These are phyloP conservation scores for Phytophthora hibernalis DNA, from an alignment of 352 stramenopile species.

Conservation along the genomic window DNA sequence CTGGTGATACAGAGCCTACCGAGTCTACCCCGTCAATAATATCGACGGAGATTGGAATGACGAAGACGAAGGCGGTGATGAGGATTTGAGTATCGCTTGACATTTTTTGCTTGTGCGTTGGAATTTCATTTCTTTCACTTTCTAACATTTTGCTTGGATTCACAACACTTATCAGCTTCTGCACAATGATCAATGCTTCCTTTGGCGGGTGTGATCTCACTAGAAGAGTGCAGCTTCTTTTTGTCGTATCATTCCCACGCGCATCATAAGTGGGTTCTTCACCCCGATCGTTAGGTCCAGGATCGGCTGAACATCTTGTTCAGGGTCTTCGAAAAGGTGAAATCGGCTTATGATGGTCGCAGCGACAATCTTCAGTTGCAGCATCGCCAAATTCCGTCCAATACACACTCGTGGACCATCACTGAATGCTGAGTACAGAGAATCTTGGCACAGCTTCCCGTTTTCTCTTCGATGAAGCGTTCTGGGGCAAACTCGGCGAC, in stretches of 20 bases:
- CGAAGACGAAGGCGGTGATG: too few relatives aligned
- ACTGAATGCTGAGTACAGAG: slow-evolving; percentile 6
- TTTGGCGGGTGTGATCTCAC: background rate
- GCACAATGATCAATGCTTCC: background rate
- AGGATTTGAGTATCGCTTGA: too few relatives aligned
- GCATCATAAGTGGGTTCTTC: slow-evolving; percentile 4
- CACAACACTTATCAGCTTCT: too few relatives aligned
- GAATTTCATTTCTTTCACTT: too few relatives aligned
- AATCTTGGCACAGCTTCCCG: background rate
- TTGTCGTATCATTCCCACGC: background rate
- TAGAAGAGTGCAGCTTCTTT: background rate
- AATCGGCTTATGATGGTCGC: background rate
- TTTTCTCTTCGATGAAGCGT: slow-evolving; percentile 1
- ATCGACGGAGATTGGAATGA: too few relatives aligned
- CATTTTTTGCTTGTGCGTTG: too few relatives aligned
- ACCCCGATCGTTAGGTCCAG: slow-evolving; percentile 1
- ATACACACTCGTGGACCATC: background rate
- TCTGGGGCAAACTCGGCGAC: background rate
- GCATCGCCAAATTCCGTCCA: slow-evolving; percentile 1
- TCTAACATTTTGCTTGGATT: too few relatives aligned
- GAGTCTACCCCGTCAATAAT: too few relatives aligned
- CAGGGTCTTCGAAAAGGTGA: background rate
- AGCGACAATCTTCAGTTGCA: slow-evolving; percentile 1
- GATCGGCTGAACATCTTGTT: background rate
- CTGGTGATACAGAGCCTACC: too few relatives aligned